Conservation (phyloP, 2,329 filamentous ascomycete genomes). For the Phaeosphaeriaceae sp. region DNA sequence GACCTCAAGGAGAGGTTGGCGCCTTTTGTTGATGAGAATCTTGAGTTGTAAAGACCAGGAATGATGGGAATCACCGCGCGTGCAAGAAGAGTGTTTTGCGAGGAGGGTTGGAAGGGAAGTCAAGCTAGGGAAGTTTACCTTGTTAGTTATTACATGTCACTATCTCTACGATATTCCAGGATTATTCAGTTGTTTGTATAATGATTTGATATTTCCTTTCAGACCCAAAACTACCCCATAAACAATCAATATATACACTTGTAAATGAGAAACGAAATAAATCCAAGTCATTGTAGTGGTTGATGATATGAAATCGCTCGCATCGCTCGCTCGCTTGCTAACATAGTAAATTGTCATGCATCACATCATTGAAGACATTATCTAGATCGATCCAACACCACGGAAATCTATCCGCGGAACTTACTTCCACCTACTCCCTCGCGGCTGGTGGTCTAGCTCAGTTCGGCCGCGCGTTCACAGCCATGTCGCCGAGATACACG, state of each 20-base stretch:
- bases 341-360: constrained; percentile 1
- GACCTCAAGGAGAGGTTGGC: constrained; percentile 64
- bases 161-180: neutral
- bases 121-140: neutral
- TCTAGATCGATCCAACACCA: neutral
- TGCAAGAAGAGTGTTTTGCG: neutral
- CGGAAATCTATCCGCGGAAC: neutral
- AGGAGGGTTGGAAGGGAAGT: neutral
- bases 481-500: constrained; percentile 1
- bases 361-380: constrained; percentile 7
- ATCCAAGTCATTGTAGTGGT: neutral
- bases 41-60: neutral
- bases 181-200: neutral
- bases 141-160: neutral
- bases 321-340: neutral
- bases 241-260: neutral
- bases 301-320: neutral
- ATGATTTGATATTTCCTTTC: neutral
- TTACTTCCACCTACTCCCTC: neutral
- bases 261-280: neutral
- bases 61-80: neutral
- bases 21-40: constrained; percentile 40
- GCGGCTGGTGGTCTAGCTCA: neutral
- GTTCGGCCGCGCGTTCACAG: constrained; percentile 4
- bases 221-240: neutral